Evolutionary conservation across 192 early-diverging fungal species (phyloP), one percentile per base, ranked within the genome.

Genomic region (Entomortierella beljakovae): DNA sequence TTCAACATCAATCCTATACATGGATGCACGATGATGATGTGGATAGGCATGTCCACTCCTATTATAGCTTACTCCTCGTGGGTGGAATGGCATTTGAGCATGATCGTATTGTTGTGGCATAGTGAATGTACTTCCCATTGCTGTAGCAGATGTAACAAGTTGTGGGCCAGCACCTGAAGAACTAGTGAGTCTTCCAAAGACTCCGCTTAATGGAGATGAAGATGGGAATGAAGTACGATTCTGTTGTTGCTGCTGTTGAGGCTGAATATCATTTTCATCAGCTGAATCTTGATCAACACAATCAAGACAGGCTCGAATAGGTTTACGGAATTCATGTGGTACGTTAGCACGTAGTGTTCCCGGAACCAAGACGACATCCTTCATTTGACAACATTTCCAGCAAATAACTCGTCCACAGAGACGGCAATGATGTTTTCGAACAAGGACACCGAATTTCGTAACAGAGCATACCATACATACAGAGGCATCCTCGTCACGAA

Each of bases 361-460:
- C 1, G 23, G 18, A 18, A 56, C 25, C 38, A 72, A 10, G 3
- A 46, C 65, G 5, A 67, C 74, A 25, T 69, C 74, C 37, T 77
- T 77, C 74, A 77, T 77, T 35, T 77, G 74, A 58, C 74, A 91
- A 57, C 91, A 92, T 46, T 84, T 83, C 58, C 81, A 85, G 63
- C 91, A 92, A 10, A 91, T 80, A 0, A 92, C 84, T 4, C 88
- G 83, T 9, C 92, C 92, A 55, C 92, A 93, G 1, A 93, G 63
- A 29, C 92, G 87, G 70, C 92, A 93, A 64, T 93, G 92, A 63
- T 93, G 92, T 15, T 89, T 71, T 13, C 69, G 59, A 22, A 81
- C 70, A 3, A 81, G 23, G 38, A 81, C 68, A 0, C 79, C 79
- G 35, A 81, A 81, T 61, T 72, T 71, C 29, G 79, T 81, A 0